Evolutionary conservation across 1,284 basidiomycete species (phyloP).

Genomic region (Polyporus tsugae): DNA sequence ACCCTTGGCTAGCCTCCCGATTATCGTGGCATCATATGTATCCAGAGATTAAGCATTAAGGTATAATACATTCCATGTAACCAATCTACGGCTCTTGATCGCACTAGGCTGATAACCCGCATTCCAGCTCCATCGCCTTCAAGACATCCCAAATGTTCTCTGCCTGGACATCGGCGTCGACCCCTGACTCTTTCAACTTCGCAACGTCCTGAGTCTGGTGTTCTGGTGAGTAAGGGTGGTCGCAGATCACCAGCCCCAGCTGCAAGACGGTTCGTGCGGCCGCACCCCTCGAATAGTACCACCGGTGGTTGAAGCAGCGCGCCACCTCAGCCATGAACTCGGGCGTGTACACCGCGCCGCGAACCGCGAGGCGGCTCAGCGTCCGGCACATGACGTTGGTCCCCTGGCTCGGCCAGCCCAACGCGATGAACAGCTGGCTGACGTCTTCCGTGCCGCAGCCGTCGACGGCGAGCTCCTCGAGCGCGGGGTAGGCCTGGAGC

Average conservation of each 20-base stretch:
- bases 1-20: no score
- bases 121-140: neutral
- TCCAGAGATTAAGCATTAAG: neutral
- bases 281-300: neutral
- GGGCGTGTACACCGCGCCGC: neutral
- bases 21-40: no score
- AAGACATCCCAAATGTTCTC: neutral
- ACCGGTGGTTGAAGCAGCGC: neutral
- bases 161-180: neutral
- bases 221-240: neutral
- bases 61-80: neutral
- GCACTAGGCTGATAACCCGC: neutral
- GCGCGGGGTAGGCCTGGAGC: neutral
- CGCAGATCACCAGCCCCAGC: neutral
- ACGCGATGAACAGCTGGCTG: neutral
- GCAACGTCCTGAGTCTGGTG: neutral
- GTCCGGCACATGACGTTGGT: neutral
- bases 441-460: neutral
- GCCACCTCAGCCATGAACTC: neutral
- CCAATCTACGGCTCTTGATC: neutral
- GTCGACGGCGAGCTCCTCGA: conserved; percentile 1
- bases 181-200: neutral
- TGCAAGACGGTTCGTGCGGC: neutral
- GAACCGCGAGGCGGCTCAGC: neutral
- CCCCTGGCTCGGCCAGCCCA: neutral